These are phyloP conservation scores for Protomyces inouyei DNA, from an alignment of 1,139 yeast species.

Conservation along the genomic window DNA sequence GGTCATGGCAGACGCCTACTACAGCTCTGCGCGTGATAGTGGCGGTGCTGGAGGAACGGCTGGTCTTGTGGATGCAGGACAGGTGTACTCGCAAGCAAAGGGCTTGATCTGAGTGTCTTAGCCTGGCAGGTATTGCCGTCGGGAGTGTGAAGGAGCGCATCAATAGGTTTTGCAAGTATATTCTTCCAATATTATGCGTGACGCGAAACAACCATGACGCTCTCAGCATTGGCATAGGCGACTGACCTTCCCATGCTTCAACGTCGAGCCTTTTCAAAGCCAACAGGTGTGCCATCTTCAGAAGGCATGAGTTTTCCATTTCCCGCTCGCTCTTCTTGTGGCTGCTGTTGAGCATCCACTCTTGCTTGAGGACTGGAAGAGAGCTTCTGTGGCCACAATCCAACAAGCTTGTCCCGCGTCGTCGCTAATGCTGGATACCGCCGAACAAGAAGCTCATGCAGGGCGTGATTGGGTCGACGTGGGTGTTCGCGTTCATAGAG, in stretches of 20 bases:
- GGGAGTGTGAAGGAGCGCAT: too few species aligned
- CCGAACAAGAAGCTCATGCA: slow-evolving; percentile 30
- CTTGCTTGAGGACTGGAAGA: not conserved
- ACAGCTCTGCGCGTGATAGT: not conserved
- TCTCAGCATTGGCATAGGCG: too few species aligned
- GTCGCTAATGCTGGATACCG: slow-evolving; percentile 13
- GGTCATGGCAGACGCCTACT: not conserved
- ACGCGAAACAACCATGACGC: too few species aligned
- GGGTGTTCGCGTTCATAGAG: slow-evolving; percentile 33
- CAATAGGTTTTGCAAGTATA: too few species aligned
- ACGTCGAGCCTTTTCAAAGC: not conserved
- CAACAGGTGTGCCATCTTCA: not conserved
- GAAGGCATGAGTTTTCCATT: too few species aligned
- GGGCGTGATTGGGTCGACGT: slow-evolving; percentile 33
- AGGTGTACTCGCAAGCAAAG: not conserved
- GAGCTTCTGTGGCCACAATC: not conserved
- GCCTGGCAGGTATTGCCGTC: too few species aligned
- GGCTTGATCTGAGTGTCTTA: not conserved
- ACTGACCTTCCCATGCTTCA: too few species aligned
- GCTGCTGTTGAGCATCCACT: not conserved
- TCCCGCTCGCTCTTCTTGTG: too few species aligned
- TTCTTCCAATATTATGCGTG: too few species aligned
- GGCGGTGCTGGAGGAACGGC: not conserved
- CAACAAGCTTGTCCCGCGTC: not conserved
- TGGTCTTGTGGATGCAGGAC: not conserved